Conservation (phyloP, 2,329 filamentous ascomycete species). For the Penicillium hordei region DNA sequence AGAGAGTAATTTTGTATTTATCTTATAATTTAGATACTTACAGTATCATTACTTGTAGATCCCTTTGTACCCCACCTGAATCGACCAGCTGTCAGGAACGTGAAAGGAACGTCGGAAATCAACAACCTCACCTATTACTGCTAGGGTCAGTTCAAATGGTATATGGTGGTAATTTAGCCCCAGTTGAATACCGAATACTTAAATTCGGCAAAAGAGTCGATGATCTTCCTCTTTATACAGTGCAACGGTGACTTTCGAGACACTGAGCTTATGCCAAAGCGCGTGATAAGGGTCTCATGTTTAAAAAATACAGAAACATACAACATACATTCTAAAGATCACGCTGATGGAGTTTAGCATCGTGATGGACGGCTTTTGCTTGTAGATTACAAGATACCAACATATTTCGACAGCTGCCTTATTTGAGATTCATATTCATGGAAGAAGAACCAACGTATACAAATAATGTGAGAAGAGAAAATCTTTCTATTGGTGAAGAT, state of each 20-base stretch:
- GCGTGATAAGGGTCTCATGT: neutral
- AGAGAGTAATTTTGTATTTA: neutral
- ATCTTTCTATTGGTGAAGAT: conserved; percentile 5
- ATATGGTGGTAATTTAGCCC: neutral
- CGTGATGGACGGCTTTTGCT: neutral
- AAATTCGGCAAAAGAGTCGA: neutral
- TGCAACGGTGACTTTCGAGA: neutral
- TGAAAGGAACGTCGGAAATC: neutral
- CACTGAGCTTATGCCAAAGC: neutral
- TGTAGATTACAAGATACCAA: neutral
- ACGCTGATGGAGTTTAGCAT: neutral
- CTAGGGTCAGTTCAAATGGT: neutral
- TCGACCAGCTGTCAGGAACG: conserved; percentile 26
- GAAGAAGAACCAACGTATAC: neutral
- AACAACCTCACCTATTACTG: neutral
- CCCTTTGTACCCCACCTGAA: conserved; percentile 20
- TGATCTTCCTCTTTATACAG: neutral
- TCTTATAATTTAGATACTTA: neutral
- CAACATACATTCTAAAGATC: neutral
- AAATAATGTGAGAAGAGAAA: neutral
- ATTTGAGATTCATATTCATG: neutral
- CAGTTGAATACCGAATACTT: neutral
- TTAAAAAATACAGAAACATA: neutral
- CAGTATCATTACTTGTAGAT: neutral
- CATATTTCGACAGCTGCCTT: too few relatives aligned